phyloP scores from a whole-genome alignment of 2,329 filamentous ascomycete genomes.

The Trichoderma atroviride region DNA sequence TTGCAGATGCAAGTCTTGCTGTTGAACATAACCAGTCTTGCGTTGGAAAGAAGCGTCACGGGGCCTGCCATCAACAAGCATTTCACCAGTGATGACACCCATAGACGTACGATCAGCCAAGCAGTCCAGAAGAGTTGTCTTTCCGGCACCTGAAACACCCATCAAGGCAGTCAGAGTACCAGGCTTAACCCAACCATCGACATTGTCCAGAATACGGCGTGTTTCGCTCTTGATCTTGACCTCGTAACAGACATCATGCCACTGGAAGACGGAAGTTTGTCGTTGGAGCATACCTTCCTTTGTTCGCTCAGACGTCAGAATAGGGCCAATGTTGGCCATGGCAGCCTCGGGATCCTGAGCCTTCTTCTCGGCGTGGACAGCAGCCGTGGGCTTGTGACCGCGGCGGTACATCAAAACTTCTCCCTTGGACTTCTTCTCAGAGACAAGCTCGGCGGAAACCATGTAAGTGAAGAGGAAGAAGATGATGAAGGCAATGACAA shows the following conservation, averaged over 20 bases:
- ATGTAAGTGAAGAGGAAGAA: slow-evolving; percentile 66
- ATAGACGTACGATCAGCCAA: slow-evolving; percentile 84
- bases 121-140: slow-evolving; percentile 86
- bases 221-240: slow-evolving; percentile 76
- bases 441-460: slow-evolving; percentile 65
- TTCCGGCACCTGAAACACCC: slow-evolving; percentile 91
- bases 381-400: slow-evolving; percentile 63
- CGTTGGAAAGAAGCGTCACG: slow-evolving; percentile 85
- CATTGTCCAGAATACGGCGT: slow-evolving; percentile 77
- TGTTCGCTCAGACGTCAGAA: slow-evolving; percentile 49
- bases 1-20: slow-evolving; percentile 85
- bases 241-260: slow-evolving; percentile 78
- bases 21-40: slow-evolving; percentile 89
- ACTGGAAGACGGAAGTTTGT: slow-evolving; percentile 81
- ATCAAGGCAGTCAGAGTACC: slow-evolving; percentile 88
- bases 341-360: slow-evolving; percentile 63
- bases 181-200: slow-evolving; percentile 92
- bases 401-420: slow-evolving; percentile 76
- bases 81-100: slow-evolving; percentile 85
- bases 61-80: slow-evolving; percentile 66
- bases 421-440: slow-evolving; percentile 71
- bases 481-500: slow-evolving; percentile 66
- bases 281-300: slow-evolving; percentile 46
- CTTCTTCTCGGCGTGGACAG: slow-evolving; percentile 60
- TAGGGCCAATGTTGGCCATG: slow-evolving; percentile 52